Conservation (phyloP, 2,329 filamentous ascomycete genomes). For the Neopestalotiopsis sp. region DNA sequence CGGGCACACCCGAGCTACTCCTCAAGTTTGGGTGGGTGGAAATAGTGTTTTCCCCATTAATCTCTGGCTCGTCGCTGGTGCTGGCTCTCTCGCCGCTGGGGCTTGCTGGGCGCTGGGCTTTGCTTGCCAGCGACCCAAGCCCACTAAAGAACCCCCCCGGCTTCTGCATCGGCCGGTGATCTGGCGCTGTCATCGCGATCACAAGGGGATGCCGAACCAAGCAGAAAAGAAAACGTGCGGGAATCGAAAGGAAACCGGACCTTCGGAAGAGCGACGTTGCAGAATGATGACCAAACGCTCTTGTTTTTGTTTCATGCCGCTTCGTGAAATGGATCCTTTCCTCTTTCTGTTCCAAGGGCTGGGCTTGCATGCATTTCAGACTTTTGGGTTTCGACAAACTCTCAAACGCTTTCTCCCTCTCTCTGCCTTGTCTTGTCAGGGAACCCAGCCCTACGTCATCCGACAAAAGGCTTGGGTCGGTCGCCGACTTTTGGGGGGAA, state of each 20-base stretch:
- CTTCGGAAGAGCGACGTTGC: neutral
- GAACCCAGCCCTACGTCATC: conserved; percentile 9
- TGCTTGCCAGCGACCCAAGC: neutral
- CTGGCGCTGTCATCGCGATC: neutral
- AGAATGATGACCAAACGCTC: neutral
- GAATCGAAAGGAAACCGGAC: conserved; percentile 5
- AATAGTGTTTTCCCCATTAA: conserved; percentile 3
- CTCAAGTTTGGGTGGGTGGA: neutral
- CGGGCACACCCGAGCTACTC: neutral
- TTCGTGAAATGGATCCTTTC: neutral
- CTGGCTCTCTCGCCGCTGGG: neutral
- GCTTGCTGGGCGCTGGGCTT: no score
- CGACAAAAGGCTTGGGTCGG: neutral
- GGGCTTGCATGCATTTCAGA: neutral
- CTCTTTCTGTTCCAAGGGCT: neutral
- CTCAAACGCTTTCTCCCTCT: neutral
- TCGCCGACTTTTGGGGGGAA: neutral
- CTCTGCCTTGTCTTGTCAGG: neutral
- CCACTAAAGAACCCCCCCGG: neutral
- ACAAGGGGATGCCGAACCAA: neutral
- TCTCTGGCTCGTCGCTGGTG: neutral
- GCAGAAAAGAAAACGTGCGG: neutral
- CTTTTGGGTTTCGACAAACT: conserved; percentile 3
- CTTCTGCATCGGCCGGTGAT: neutral
- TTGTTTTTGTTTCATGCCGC: neutral